Evolutionary conservation across 306 rosid genomes (phyloP).

Genomic region (Mimosa pudica): DNA sequence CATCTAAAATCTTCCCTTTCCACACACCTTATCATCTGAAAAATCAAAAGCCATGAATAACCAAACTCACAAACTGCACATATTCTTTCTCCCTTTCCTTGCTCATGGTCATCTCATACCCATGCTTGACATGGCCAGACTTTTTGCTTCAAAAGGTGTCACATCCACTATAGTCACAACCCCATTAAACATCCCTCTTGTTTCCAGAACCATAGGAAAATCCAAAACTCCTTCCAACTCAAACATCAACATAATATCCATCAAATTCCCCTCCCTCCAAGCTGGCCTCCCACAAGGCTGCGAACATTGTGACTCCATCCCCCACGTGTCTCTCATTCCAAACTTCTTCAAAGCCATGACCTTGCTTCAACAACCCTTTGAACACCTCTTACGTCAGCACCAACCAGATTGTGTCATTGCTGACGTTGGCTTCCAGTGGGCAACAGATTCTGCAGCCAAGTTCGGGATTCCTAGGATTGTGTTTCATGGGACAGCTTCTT

Average conservation of each 20-base stretch:
- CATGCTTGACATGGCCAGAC: background rate
- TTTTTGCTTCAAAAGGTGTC: background rate
- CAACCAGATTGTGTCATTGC: conserved; percentile 55
- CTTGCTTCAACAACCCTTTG: conserved; percentile 42
- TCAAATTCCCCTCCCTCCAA: conserved; percentile 41
- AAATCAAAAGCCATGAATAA: background rate
- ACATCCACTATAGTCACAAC: background rate
- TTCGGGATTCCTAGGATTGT: conserved; percentile 53
- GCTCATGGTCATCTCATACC: background rate
- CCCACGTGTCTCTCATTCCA: background rate
- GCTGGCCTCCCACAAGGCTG: conserved; percentile 56
- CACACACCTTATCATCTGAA: background rate
- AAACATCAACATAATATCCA: background rate
- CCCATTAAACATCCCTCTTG: background rate
- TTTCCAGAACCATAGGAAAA: background rate
- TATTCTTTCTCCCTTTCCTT: background rate
- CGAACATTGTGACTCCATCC: conserved; percentile 39
- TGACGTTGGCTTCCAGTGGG: conserved; percentile 51
- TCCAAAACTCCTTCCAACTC: background rate
- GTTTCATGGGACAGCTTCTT: conserved; percentile 54
- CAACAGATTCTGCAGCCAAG: conserved; percentile 48
- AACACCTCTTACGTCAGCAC: conserved; percentile 36
- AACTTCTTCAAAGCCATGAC: conserved; percentile 38
- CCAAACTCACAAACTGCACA: background rate
- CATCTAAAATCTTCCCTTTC: background rate